phyloP scores from a whole-genome alignment of 2,329 filamentous ascomycete species.

The Clonostachys solani region DNA sequence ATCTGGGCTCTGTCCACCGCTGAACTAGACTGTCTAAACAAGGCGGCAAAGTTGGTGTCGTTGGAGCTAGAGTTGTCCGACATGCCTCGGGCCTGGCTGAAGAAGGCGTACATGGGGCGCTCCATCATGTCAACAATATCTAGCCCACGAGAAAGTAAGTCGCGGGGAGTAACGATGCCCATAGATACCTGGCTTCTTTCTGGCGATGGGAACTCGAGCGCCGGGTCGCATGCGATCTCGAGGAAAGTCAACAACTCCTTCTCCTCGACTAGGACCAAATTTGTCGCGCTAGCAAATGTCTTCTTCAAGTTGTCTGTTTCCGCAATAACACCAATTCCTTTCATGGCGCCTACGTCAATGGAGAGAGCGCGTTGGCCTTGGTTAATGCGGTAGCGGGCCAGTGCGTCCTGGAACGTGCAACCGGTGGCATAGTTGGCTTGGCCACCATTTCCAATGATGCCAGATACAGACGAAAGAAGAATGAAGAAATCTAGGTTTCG shows the following conservation, averaged over 20 bases:
- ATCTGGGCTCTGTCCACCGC: background rate
- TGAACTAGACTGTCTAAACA: background rate
- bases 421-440: slow-evolving; percentile 26
- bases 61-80: background rate
- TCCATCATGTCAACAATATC: no score
- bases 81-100: no score
- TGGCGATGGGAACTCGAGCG: background rate
- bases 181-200: background rate
- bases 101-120: background rate
- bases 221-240: background rate
- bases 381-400: slow-evolving; percentile 14
- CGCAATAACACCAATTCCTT: slow-evolving; percentile 12
- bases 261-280: no score
- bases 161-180: background rate
- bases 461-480: slow-evolving; percentile 17
- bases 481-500: slow-evolving; percentile 6
- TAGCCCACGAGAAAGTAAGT: background rate
- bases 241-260: background rate
- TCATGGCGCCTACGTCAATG: slow-evolving; percentile 1
- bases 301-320: no score
- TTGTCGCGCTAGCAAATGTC: no score
- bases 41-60: background rate
- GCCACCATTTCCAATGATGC: slow-evolving; percentile 15
- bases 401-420: slow-evolving; percentile 24
- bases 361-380: background rate